Conservation (phyloP, 1,284 basidiomycete genomes). For the Ceratobasidium theobromae region DNA sequence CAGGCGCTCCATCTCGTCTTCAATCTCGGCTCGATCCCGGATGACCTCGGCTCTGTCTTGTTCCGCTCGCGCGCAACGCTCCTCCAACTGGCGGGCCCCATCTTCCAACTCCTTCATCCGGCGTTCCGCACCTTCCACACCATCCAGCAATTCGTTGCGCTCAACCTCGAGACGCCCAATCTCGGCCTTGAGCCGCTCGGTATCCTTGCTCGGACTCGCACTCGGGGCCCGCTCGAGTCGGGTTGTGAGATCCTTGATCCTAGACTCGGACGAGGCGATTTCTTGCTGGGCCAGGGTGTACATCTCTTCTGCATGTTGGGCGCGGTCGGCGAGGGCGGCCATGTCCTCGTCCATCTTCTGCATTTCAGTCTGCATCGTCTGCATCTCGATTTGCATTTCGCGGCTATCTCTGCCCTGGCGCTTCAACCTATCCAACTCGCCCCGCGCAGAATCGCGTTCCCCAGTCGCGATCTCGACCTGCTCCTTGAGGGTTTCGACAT, state of each 20-base stretch:
- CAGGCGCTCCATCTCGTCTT: slow-evolving; percentile 24
- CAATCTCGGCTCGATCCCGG: slow-evolving; percentile 19
- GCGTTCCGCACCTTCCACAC: slow-evolving; percentile 1
- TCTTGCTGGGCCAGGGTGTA: slow-evolving; percentile 12
- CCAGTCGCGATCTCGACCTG: not conserved
- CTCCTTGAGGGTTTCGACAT: not conserved
- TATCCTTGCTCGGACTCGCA: not conserved
- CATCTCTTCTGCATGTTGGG: slow-evolving; percentile 26
- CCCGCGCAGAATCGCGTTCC: not conserved
- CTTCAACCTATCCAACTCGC: not conserved
- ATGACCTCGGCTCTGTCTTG: slow-evolving; percentile 2
- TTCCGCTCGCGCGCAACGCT: slow-evolving; percentile 9
- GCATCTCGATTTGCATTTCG: not conserved
- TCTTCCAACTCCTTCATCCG: slow-evolving; percentile 6
- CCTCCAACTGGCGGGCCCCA: slow-evolving; percentile 3
- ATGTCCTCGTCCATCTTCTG: slow-evolving; percentile 12
- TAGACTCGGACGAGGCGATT: not conserved
- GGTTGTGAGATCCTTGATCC: not conserved
- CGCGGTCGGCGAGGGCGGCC: slow-evolving; percentile 17
- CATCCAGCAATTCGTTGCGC: slow-evolving; percentile 4
- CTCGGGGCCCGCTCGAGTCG: not conserved
- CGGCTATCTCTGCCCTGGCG: not conserved
- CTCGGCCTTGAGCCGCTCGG: not conserved
- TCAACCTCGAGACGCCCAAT: not conserved
- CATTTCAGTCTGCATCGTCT: slow-evolving; percentile 2